phyloP scores from a whole-genome alignment of 176 grass and related monocot species.

The Tuctoria greenei region DNA sequence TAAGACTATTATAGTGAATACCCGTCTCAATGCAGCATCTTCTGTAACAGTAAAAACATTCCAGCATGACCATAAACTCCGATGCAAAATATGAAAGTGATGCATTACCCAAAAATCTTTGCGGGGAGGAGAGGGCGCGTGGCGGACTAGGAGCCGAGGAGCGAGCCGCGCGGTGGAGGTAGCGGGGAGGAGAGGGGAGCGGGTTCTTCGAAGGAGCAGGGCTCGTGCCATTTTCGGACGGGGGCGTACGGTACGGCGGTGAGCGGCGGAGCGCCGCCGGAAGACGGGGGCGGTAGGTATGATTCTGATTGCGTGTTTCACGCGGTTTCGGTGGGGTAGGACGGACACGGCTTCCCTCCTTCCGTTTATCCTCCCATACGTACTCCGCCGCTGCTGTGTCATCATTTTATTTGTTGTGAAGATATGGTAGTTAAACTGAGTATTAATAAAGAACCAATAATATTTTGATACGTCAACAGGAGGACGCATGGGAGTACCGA shows the following conservation, averaged over 20 bases:
- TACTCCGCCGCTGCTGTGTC: too few relatives aligned
- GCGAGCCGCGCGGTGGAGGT: background rate
- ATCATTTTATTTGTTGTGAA: too few relatives aligned
- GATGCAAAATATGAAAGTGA: background rate
- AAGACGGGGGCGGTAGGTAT: background rate
- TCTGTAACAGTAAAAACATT: too few relatives aligned
- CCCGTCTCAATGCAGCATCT: background rate
- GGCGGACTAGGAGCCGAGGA: conserved; percentile 12
- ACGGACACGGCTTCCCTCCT: too few relatives aligned
- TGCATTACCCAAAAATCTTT: conserved; percentile 80
- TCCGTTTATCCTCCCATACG: too few relatives aligned
- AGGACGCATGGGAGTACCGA: too few relatives aligned
- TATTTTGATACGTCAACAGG: too few relatives aligned
- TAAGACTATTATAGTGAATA: conserved; percentile 9
- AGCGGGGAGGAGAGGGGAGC: conserved; percentile 30
- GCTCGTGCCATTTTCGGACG: conserved; percentile 41
- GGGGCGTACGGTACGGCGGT: background rate
- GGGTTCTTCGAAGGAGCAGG: conserved; percentile 44
- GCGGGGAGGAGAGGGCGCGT: conserved; percentile 18
- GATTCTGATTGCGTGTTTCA: background rate
- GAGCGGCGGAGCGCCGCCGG: conserved; percentile 14
- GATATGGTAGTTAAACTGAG: too few relatives aligned
- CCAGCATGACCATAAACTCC: too few relatives aligned
- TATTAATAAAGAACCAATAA: too few relatives aligned
- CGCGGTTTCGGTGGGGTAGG: background rate